phyloP scores from a whole-genome alignment of 331 rosid species.

The Quercus phellos region DNA sequence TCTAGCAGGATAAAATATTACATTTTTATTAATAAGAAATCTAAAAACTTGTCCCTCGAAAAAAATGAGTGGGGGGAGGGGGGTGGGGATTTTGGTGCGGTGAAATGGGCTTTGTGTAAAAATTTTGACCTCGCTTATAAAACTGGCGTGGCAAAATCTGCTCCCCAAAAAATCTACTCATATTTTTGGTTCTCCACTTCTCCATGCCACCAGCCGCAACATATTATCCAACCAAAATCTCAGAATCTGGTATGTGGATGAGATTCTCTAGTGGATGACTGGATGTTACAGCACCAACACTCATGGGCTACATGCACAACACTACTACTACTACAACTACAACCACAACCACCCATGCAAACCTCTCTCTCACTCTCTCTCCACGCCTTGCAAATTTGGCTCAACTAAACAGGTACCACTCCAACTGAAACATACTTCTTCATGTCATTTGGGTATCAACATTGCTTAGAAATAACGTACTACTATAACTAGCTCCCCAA shows the following conservation, averaged over 20 bases:
- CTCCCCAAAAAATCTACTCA: neutral
- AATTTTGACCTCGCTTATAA: too few relatives aligned
- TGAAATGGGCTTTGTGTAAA: too few relatives aligned
- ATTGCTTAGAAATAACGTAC: too few relatives aligned
- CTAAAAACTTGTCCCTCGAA: too few relatives aligned
- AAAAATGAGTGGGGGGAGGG: too few relatives aligned
- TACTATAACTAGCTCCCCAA: too few relatives aligned
- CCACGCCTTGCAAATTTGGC: neutral
- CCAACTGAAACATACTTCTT: neutral
- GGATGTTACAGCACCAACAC: neutral
- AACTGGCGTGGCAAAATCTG: neutral
- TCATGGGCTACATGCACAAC: neutral
- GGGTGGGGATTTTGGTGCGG: too few relatives aligned
- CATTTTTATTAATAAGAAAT: too few relatives aligned
- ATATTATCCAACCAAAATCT: conserved; percentile 1
- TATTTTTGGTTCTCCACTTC: neutral
- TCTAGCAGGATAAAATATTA: too few relatives aligned
- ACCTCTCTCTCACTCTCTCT: neutral
- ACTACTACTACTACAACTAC: neutral
- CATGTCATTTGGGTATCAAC: neutral
- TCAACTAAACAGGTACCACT: neutral
- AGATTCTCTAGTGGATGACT: conserved; percentile 1
- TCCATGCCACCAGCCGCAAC: too few relatives aligned
- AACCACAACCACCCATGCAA: neutral
- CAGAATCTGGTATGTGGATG: neutral